Evolutionary conservation across 192 early-diverging fungal genomes (phyloP), one percentile per base, ranked within the genome.

Genomic region (Coemansia sp.): DNA sequence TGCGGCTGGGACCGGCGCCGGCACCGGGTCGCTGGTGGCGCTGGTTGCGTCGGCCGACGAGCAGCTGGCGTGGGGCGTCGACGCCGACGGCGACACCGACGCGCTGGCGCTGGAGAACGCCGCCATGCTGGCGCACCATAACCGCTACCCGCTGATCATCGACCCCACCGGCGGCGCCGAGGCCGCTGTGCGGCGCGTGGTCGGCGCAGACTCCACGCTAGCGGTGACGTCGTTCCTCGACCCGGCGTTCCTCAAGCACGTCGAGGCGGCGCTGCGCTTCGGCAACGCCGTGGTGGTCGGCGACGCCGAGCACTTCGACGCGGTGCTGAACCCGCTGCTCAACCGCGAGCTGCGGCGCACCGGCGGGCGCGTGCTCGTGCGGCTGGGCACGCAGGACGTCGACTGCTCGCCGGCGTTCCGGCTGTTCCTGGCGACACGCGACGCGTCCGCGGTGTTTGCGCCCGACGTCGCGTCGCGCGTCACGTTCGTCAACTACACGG

Each of bases 401-500:
- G 98, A 99, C 82, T 98, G 98, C 71, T 98, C 95, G 30, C 96
- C 98, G 12, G 81, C 93, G 12, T 99, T 99, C 79, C 91, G 88
- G 3, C 72, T 98, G 21, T 96, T 95, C 82, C 67, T 99, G 64
- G 82, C 93, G 6, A 99, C 96, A 3, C 86, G 94, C 59, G 94
- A 99, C 66, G 91, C 98, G 13, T 88, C 91, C 3, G 90, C 94
- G 33, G 78, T 81, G 68, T 97, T 98, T 82, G 81, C 91, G n/a
- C 94, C 98, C 0, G 98, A 99, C 65, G 86, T 99, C 15, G 95
- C 90, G 82, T 90, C 87, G 63, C 89, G 98, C 41, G 95, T 98
- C 4, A 98, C 98, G 2, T 96, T 99, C 80, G 94, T 99, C 44
- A 99, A 98, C 86, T 99, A 98, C 65, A 95, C 96, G 1, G 91